Evolutionary conservation across 2,329 filamentous ascomycete species (phyloP).

Genomic region (Xylaria sp.): DNA sequence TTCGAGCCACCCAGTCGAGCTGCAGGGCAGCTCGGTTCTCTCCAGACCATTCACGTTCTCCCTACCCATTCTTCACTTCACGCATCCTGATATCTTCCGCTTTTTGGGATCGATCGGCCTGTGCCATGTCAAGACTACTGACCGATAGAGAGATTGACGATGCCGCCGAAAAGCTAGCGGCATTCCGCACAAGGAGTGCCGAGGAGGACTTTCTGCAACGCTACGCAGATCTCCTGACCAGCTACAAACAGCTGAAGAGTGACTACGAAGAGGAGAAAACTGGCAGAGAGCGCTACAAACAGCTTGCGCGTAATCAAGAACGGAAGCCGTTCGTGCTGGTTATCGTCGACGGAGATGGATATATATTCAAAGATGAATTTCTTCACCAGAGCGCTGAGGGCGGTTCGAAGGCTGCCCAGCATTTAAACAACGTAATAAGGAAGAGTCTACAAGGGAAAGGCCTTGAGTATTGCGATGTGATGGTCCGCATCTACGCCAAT

Average conservation of each 20-base stretch:
- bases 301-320: constrained; percentile 60
- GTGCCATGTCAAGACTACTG: constrained; percentile 39
- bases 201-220: constrained; percentile 49
- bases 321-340: constrained; percentile 70
- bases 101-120: background rate
- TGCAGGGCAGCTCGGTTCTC: constrained; percentile 4
- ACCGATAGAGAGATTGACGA: constrained; percentile 47
- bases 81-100: background rate
- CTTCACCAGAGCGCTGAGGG: constrained; percentile 62
- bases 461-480: constrained; percentile 62
- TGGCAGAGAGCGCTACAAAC: constrained; percentile 65
- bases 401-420: constrained; percentile 65
- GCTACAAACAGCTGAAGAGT: constrained; percentile 66
- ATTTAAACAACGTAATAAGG: constrained; percentile 63
- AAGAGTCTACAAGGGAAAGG: constrained; percentile 59
- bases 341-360: constrained; percentile 71
- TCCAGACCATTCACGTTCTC: background rate
- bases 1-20: background rate
- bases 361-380: constrained; percentile 64
- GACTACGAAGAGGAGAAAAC: constrained; percentile 68
- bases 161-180: constrained; percentile 47
- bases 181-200: constrained; percentile 46
- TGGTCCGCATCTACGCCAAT: constrained; percentile 68
- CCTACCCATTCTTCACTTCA: background rate
- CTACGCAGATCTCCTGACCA: constrained; percentile 58